Percentiles rank a stretch among this genome's conserved stretches.
Evolutionary conservation across 805 yeast species (phyloP).

Genomic region (Saturnispora silvae): DNA sequence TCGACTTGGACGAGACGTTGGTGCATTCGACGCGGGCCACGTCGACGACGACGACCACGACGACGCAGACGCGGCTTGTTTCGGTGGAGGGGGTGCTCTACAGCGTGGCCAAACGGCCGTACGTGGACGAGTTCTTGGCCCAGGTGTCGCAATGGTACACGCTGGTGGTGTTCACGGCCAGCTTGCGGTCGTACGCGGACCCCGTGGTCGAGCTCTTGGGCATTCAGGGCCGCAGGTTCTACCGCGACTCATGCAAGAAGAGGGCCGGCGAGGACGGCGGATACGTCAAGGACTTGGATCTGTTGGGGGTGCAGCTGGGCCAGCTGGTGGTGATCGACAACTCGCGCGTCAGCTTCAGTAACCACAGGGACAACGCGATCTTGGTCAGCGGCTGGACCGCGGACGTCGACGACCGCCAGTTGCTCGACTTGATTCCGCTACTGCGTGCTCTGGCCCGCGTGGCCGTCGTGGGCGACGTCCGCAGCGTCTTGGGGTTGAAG

Average conservation of each 20-base stretch:
- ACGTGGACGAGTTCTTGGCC: conserved; percentile 72
- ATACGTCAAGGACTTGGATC: conserved; percentile 61
- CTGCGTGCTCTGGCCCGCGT: conserved; percentile 65
- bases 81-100: conserved; percentile 34
- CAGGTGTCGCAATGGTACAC: conserved; percentile 82
- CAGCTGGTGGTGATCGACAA: conserved; percentile 77
- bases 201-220: conserved; percentile 64
- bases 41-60: neutral
- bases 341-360: conserved; percentile 81
- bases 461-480: conserved; percentile 73
- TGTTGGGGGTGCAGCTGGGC: conserved; percentile 3
- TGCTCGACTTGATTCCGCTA: conserved; percentile 73
- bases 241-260: conserved; percentile 12
- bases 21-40: conserved; percentile 55
- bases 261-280: conserved; percentile 61
- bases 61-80: neutral
- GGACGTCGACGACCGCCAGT: conserved; percentile 83
- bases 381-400: conserved; percentile 96
- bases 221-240: conserved; percentile 31
- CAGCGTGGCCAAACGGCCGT: conserved; percentile 86
- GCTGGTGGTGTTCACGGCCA: conserved; percentile 86
- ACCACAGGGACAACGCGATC: conserved; percentile 80
- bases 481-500: conserved; percentile 43
- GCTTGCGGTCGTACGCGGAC: conserved; percentile 91
- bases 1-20: conserved; percentile 90